Percentiles rank a stretch among this genome's conserved stretches.
Evolutionary conservation across 139 green algal species (phyloP).

Genomic region (Picochlorum sp.): DNA sequence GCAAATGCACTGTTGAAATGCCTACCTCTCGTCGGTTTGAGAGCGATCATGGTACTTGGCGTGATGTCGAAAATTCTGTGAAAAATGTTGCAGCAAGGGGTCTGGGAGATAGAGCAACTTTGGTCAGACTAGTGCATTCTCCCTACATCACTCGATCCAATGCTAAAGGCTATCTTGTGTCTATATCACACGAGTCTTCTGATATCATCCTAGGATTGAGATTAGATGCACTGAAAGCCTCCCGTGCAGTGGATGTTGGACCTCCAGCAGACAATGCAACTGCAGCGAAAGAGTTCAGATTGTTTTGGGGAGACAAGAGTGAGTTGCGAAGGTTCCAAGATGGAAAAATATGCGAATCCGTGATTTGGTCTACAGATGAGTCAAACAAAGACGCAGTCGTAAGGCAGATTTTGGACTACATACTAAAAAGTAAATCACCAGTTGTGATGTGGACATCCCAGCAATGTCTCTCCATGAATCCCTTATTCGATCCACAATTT

Average conservation of each 20-base stretch:
- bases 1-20: constrained; percentile 18
- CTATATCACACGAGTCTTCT: neutral
- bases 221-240: constrained; percentile 35
- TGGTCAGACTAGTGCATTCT: constrained; percentile 8
- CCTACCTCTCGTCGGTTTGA: neutral
- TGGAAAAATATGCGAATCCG: constrained; percentile 64
- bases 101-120: neutral
- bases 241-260: constrained; percentile 57
- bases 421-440: constrained; percentile 41
- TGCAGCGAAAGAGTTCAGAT: constrained; percentile 48
- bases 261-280: constrained; percentile 43
- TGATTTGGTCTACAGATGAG: constrained; percentile 52
- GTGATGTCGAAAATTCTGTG: neutral
- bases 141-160: constrained; percentile 2
- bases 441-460: constrained; percentile 25
- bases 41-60: neutral
- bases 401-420: constrained; percentile 41
- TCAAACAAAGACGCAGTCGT: constrained; percentile 43
- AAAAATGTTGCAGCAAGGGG: neutral
- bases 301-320: constrained; percentile 62
- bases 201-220: neutral
- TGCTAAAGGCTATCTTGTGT: neutral
- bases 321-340: constrained; percentile 69
- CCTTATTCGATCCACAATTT: constrained; percentile 22
- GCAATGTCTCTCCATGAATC: constrained; percentile 37